Evolutionary conservation across 2,329 filamentous ascomycete species (phyloP), one percentile per base, ranked within the genome.

Genomic region (Colletotrichum simmondsii): DNA sequence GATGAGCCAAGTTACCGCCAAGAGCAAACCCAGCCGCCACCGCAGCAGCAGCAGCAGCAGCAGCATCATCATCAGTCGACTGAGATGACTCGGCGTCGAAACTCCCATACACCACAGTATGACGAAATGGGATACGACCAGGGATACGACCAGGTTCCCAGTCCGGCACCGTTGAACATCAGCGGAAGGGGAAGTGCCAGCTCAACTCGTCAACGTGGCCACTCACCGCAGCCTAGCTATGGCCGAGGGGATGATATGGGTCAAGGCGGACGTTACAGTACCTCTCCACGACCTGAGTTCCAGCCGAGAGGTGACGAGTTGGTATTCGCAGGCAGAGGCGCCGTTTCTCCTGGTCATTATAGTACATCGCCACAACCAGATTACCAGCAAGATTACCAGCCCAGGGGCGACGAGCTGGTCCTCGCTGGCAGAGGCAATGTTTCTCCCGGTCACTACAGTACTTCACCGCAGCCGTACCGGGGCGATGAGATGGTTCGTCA

Each of bases 151-250:
- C 77, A 80, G 42, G 79, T 76, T 3, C 77, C 83, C 1, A 86
- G 81, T 26, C 84, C 87, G 14, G 85, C 86, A 1, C 85, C 87
- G 1, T 78, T 88, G 64, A 85, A 83, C 67, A 72, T 88, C n/a
- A 80, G 80, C 24, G 78, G 81, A 14, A 80, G 83, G 53, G 78
- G 77, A 35, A 83, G 79, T 74, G 79, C 78, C 10, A 61, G 60
- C 24, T 72, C 70, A 32, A 70, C 70, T 52, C 60, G 66, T 16
- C 61, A 73, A 16, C 68, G 68, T 4, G 71, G 68, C 14, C 53
- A 65, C 8, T 72, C 70, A 11, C 70, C 70, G 4, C 67, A 65
- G 26, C 70, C 70, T 7, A 11, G 53, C 22, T 70, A 70, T 30
- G 35, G 35, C 8, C 57, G 70, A 65, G 60, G 60, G 12, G 67